Base-by-base conservation (phyloP, 2,329 filamentous ascomycete species). In the Tolypocladium paradoxum region DNA sequence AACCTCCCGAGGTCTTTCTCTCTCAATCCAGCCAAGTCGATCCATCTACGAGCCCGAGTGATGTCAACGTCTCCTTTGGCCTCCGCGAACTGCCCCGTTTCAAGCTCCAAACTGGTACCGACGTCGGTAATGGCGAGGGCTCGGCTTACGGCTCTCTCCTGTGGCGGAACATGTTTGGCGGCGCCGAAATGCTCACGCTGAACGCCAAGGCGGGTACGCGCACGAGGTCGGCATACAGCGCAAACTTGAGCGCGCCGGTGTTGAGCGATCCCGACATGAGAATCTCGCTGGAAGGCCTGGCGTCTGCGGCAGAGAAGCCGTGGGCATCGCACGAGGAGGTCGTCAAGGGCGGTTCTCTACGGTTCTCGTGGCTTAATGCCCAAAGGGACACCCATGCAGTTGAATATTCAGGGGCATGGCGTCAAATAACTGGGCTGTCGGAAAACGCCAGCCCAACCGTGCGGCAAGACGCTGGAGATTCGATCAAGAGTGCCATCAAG, bases 281-380 rank as follows among this genome's bases (percentile, higher is more conserved):
- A 56, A 75, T 90, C 56, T 85, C 92, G 60, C 63, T 95, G 55
- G 91, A 95, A 59, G 90, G 81, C 1, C 75, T 96, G 46, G 84
- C 87, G 11, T 95, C 88, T 57, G 85, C 89, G 46, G 95, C 89
- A 0, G 81, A 92, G 57, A 96, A 97, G 71, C 81, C 84, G 14
- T 97, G 90, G 88, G 90, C 93, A 24, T 93, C 88, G 58, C 92
- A 99, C 65, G 92, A 97, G 62, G 92, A 99, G 70, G 83, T 85
- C 3, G 73, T 95, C 22, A 88, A 85, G 64, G 90, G 91, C 18
- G 90, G 81, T 22, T 85, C 82, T 61, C 74, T 87, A 14, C 90
- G 88, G 59, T 76, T 96, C 40, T 82, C 84, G 38, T 97, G 88
- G 87, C 70, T 85, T 37, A 83, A 80, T 48, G 64, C 73, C 9